Percentiles rank a stretch among this genome's conserved stretches.
Conservation (phyloP, 768 basidiomycete genomes). For the Krasilnikovozyma curviuscula region DNA sequence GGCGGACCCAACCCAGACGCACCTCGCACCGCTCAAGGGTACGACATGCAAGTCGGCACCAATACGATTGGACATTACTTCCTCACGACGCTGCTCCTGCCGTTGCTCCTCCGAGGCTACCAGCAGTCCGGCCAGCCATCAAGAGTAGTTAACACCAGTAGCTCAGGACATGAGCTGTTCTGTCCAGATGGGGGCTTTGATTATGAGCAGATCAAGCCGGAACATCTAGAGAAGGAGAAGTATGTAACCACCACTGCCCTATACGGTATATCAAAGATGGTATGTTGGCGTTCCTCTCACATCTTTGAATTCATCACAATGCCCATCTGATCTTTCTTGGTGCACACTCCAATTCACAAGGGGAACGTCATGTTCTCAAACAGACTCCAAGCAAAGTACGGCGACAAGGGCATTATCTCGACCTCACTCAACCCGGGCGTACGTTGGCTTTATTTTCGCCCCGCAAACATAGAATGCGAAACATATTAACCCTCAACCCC, state of each 20-base stretch:
- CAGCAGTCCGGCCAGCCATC: neutral
- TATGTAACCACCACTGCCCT: neutral
- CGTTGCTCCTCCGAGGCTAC: slow-evolving; percentile 6
- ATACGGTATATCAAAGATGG: slow-evolving; percentile 14
- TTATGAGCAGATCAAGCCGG: slow-evolving; percentile 7
- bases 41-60: slow-evolving; percentile 11
- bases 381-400: slow-evolving; percentile 7
- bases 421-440: slow-evolving; percentile 12
- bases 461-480: too few relatives aligned
- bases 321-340: too few relatives aligned
- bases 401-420: slow-evolving; percentile 5
- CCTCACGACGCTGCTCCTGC: slow-evolving; percentile 11
- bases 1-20: too few relatives aligned
- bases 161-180: slow-evolving; percentile 6
- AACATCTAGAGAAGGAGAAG: too few relatives aligned
- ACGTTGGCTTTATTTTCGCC: too few relatives aligned
- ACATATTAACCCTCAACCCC: too few relatives aligned
- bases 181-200: slow-evolving; percentile 6
- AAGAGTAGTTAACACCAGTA: slow-evolving; percentile 10
- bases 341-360: too few relatives aligned
- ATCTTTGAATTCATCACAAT: too few relatives aligned
- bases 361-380: slow-evolving; percentile 14
- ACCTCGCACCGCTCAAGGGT: slow-evolving; percentile 7
- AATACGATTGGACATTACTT: slow-evolving; percentile 12
- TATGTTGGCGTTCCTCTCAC: too few relatives aligned